These are phyloP conservation scores for Scutellaria galericulata DNA, from an alignment of 257 asterid species.

Conservation along the genomic window DNA sequence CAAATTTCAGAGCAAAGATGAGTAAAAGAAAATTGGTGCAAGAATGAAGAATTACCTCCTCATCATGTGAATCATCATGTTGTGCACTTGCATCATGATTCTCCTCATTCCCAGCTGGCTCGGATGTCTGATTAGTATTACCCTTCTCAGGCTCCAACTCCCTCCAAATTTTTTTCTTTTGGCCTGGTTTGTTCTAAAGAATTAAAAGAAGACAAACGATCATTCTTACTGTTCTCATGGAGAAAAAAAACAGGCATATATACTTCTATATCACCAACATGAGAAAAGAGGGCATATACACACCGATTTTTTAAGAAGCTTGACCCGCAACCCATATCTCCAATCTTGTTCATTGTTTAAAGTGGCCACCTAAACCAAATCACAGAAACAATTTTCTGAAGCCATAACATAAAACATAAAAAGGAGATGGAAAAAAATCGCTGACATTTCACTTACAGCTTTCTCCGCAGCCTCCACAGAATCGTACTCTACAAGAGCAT, in stretches of 20 bases:
- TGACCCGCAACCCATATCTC: constrained; percentile 96
- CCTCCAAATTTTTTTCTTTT: constrained; percentile 71
- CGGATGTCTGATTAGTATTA: constrained; percentile 47
- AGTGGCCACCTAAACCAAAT: constrained; percentile 62
- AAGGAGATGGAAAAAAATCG: not conserved
- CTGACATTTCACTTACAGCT: constrained; percentile 71
- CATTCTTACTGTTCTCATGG: constrained; percentile 8
- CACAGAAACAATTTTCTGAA: constrained; percentile 26
- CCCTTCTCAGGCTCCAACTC: constrained; percentile 67
- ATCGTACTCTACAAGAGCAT: constrained; percentile 91
- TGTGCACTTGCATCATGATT: constrained; percentile 60
- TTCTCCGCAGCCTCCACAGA: constrained; percentile 85
- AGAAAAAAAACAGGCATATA: not conserved
- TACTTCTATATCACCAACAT: constrained; percentile 3
- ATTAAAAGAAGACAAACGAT: constrained; percentile 19
- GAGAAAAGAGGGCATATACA: constrained; percentile 13
- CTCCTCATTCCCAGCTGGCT: constrained; percentile 62
- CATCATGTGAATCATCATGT: constrained; percentile 74
- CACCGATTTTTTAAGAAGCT: constrained; percentile 83
- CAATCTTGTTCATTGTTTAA: constrained; percentile 95
- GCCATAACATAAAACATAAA: constrained; percentile 17
- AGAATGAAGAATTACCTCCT: constrained; percentile 60
- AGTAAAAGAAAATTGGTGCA: not conserved
- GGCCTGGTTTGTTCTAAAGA: constrained; percentile 65
- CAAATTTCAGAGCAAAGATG: no score